These are phyloP conservation scores for Leccinum boreale DNA, from an alignment of 768 basidiomycete species.

Conservation along the genomic window DNA sequence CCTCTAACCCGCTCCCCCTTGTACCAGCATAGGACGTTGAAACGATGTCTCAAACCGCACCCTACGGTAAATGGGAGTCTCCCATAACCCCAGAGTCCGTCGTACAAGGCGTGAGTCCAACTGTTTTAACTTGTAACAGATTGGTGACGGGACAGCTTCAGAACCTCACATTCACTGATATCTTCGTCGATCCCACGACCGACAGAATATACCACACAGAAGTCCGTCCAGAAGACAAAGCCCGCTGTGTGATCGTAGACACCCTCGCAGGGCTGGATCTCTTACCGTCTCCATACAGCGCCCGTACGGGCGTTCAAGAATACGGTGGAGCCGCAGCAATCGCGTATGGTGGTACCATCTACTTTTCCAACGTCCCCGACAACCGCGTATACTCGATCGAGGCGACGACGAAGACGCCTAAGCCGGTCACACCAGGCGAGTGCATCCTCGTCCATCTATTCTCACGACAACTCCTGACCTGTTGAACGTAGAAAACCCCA, in stretches of 20 bases:
- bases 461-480: background rate
- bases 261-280: conserved; percentile 47
- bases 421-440: conserved; percentile 61
- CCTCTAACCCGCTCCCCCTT: background rate
- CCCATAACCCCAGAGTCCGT: conserved; percentile 53
- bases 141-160: conserved; percentile 12
- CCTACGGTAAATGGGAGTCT: conserved; percentile 63
- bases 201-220: conserved; percentile 55
- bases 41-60: conserved; percentile 33
- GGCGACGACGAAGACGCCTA: conserved; percentile 26
- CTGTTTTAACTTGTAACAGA: background rate
- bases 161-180: conserved; percentile 35
- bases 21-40: background rate
- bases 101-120: conserved; percentile 39
- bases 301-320: conserved; percentile 59
- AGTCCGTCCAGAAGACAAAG: conserved; percentile 47
- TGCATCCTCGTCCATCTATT: conserved; percentile 3
- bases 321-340: conserved; percentile 67
- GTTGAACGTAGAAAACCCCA: conserved; percentile 6
- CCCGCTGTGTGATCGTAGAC: conserved; percentile 33
- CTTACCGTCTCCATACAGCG: conserved; percentile 53
- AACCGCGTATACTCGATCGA: conserved; percentile 49
- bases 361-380: conserved; percentile 58
- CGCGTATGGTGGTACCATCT: conserved; percentile 45
- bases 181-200: conserved; percentile 52